Conservation (phyloP, 83 land plant species). For the Diphasiastrum complanatum region DNA sequence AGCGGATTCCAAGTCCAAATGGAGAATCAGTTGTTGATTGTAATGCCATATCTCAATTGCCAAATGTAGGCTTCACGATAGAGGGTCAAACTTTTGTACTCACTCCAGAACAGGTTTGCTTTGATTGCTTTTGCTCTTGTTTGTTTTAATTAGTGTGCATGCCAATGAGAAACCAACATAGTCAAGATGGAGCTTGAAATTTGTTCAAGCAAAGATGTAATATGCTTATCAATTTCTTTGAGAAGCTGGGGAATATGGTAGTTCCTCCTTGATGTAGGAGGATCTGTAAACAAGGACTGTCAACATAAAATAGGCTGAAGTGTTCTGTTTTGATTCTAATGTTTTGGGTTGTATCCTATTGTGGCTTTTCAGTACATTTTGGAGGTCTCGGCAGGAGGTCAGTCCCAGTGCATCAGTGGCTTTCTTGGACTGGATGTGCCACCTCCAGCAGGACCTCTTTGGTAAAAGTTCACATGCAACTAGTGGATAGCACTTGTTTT, state of each 20-base stretch:
- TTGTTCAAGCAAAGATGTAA: neutral
- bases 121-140: neutral
- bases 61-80: conserved; percentile 67
- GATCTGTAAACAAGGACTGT: too few species aligned
- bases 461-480: too few species aligned
- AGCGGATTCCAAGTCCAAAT: conserved; percentile 78
- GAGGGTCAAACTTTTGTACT: conserved; percentile 52
- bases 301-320: too few species aligned
- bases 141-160: neutral
- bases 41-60: conserved; percentile 48
- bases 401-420: conserved; percentile 6
- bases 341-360: too few species aligned
- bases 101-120: conserved; percentile 50
- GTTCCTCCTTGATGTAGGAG: too few species aligned
- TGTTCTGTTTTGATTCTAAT: too few species aligned
- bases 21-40: conserved; percentile 88
- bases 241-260: too few species aligned
- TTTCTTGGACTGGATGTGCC: conserved; percentile 12
- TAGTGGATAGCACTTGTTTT: neutral
- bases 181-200: neutral
- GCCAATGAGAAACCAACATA: neutral
- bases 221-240: conserved; percentile 1
- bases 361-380: conserved; percentile 13
- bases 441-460: conserved; percentile 9
- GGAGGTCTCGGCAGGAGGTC: neutral